Base-by-base conservation (phyloP, 2,329 filamentous ascomycete species). In the Ophiostoma ulmi region DNA sequence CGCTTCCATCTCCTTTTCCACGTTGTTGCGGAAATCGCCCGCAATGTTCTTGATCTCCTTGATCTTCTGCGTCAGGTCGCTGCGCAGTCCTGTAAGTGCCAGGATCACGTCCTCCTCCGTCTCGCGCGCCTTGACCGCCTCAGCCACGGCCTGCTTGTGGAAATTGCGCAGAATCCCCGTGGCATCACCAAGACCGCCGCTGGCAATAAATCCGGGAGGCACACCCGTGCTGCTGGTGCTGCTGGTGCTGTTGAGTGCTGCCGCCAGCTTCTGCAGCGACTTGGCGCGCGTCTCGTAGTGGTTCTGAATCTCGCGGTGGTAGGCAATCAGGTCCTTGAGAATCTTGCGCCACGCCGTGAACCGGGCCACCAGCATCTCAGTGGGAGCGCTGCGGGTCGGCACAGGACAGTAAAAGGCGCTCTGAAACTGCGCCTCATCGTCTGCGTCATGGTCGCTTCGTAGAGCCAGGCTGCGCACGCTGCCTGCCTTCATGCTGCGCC, bases 291-390 rank as follows among this genome's bases (percentile, higher is more conserved):
- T 86, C 77, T 99, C 94, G 79, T 97, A 97, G 67, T 94, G 92
- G 68, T 86, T 87, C 78, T 97, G 93, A 66, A 98, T 89, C 79
- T 98, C 95, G 76, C 92, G 90, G 79, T 97, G 98, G 79, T 97
- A 98, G 71, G 91, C 83, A 74, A 98, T 97, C 64, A 98, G 85
- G 75, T 97, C 94, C 79, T 98, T 98, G 69, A 99, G 86, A 17
- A 97, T 86, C 82, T 97, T 97, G 76, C 95, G 88, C 95, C 95
- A 99, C 69, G 91, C 93, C 83, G 97, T 92, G 78, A 99, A 99
- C 70, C 95, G 88, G 75, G 89, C 92, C 63, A 93, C 91, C 39
- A 99, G 84, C 68, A 91, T 85, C 72, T 98, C 94, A 1, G 95
- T 98, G 1, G 95, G 95, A 69, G 89, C 93, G 4, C 93, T 92